A percentile compares a stretch with the other conserved stretches of the same genome.
phyloP scores from a whole-genome alignment of 2,329 filamentous ascomycete genomes.

The Fusarium fujikuroi region DNA sequence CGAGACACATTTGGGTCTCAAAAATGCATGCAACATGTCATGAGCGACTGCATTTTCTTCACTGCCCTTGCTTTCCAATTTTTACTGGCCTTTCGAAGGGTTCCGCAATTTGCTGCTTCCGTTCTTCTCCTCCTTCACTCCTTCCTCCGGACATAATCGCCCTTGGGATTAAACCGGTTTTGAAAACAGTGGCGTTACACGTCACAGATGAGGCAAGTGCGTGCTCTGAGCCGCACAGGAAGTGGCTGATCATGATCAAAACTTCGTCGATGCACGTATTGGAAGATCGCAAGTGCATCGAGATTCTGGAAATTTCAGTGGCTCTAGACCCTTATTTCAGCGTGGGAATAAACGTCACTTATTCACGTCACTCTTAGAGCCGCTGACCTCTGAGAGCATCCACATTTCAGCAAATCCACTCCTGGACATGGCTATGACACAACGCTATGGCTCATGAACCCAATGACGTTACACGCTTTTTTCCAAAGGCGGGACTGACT shows the following conservation, averaged over 20 bases:
- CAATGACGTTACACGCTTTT: constrained; percentile 37
- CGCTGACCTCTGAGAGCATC: constrained; percentile 22
- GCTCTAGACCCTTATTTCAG: constrained; percentile 5
- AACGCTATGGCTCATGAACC: constrained; percentile 27
- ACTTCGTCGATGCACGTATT: background rate
- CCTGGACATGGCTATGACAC: constrained; percentile 30
- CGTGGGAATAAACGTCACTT: constrained; percentile 30
- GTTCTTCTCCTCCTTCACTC: background rate
- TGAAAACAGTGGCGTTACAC: constrained; percentile 29
- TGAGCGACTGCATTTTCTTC: constrained; percentile 3
- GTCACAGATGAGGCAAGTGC: constrained; percentile 30
- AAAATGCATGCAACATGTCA: constrained; percentile 8
- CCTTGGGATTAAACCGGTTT: constrained; percentile 31
- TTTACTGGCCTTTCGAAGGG: background rate
- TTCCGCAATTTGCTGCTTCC: constrained; percentile 14
- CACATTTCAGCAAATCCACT: constrained; percentile 37
- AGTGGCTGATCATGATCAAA: constrained; percentile 25
- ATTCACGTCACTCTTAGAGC: constrained; percentile 15
- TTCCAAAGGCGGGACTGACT: constrained; percentile 24
- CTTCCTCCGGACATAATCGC: constrained; percentile 21
- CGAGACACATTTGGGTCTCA: constrained; percentile 13
- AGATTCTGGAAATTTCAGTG: constrained; percentile 24
- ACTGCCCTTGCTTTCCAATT: background rate
- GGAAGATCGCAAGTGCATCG: constrained; percentile 28
- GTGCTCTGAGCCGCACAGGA: constrained; percentile 9